Evolutionary conservation across 1,284 basidiomycete genomes (phyloP).

Genomic region (Rhodotorula sp.): DNA sequence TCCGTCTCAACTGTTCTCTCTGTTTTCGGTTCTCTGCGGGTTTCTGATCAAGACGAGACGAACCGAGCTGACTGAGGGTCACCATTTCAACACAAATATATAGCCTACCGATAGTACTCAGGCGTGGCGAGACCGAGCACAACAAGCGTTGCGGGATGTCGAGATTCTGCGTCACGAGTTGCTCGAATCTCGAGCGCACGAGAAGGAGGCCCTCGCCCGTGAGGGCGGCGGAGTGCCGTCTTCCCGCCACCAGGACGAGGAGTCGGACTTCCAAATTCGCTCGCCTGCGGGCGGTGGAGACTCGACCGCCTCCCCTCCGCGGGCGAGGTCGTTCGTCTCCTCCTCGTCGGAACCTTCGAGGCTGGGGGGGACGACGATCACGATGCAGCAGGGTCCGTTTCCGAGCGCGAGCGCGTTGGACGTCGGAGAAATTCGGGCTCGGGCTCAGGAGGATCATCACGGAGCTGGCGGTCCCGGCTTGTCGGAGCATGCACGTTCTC

Average conservation of each 20-base stretch:
- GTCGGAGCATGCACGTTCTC: neutral
- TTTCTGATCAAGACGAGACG: too few species aligned
- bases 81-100: too few species aligned
- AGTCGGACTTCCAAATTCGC: too few species aligned
- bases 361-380: too few species aligned
- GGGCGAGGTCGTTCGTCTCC: neutral
- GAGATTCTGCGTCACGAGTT: conserved; percentile 2
- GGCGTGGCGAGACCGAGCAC: neutral
- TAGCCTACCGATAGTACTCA: conserved; percentile 22
- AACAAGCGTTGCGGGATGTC: neutral
- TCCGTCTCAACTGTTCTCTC: too few species aligned
- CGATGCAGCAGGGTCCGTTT: too few species aligned
- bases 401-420: too few species aligned
- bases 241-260: too few species aligned
- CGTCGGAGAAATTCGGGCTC: too few species aligned
- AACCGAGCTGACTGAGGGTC: neutral
- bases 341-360: too few species aligned
- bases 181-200: neutral
- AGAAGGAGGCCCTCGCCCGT: neutral
- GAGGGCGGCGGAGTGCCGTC: too few species aligned
- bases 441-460: neutral
- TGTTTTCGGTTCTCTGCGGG: accelerated
- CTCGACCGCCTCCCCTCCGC: neutral
- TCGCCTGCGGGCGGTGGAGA: neutral
- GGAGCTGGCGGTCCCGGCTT: neutral